phyloP scores from a whole-genome alignment of 257 asterid species.

The Ballota nigra region DNA sequence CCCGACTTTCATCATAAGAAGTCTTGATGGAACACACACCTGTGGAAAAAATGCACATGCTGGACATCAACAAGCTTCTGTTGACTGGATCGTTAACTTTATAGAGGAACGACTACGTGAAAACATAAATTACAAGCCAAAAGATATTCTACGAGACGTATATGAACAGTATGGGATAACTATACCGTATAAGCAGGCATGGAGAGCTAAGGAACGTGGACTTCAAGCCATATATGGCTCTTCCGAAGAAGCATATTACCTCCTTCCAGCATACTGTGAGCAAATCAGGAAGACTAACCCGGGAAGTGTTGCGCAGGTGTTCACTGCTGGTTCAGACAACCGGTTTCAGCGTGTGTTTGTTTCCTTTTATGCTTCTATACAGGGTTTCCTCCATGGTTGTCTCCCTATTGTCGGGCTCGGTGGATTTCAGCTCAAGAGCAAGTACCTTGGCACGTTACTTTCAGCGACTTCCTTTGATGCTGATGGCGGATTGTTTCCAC shows the following conservation, averaged over 20 bases:
- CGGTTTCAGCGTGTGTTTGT: constrained; percentile 67
- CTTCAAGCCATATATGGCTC: constrained; percentile 81
- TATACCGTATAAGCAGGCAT: constrained; percentile 82
- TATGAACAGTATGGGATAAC: constrained; percentile 68
- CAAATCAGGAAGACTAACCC: constrained; percentile 57
- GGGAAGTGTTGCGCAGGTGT: constrained; percentile 69
- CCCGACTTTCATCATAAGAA: constrained; percentile 60
- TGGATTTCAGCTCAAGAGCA: constrained; percentile 60
- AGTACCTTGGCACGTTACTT: constrained; percentile 63
- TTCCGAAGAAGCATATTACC: constrained; percentile 74
- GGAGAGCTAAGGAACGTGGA: constrained; percentile 92
- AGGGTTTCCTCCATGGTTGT: constrained; percentile 64
- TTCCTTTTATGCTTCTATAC: constrained; percentile 58
- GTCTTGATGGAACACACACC: constrained; percentile 61
- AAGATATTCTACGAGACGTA: constrained; percentile 67
- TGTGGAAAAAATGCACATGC: constrained; percentile 60
- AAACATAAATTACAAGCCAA: constrained; percentile 73
- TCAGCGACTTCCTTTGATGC: constrained; percentile 76
- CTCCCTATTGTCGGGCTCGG: constrained; percentile 69
- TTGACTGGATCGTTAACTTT: constrained; percentile 81
- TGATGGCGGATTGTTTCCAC: constrained; percentile 69
- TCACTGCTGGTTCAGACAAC: constrained; percentile 52
- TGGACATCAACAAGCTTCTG: constrained; percentile 83
- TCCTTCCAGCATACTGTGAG: constrained; percentile 68
- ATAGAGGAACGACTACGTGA: constrained; percentile 66